Evolutionary conservation across 257 asterid genomes (phyloP).

Genomic region (Buddleja alternifolia): DNA sequence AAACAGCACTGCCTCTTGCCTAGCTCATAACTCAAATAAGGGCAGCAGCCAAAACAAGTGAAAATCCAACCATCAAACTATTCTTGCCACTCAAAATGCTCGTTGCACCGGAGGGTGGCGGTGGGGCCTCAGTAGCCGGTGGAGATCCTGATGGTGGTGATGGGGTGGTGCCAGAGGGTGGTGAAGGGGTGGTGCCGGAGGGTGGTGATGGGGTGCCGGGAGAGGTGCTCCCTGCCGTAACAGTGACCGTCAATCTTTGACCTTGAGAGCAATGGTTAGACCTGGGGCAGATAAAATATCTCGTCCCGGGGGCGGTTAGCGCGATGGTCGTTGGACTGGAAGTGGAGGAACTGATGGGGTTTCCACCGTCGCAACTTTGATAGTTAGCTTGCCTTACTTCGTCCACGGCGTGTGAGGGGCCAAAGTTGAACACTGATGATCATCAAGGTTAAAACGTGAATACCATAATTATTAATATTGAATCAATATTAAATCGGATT

Average conservation of each 20-base stretch:
- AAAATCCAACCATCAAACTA: constrained; percentile 37
- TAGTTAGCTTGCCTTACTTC: constrained; percentile 49
- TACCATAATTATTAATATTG: too few species aligned
- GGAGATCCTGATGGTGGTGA: constrained; percentile 6
- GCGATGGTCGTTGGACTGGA: constrained; percentile 48
- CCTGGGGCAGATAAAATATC: constrained; percentile 59
- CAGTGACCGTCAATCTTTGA: constrained; percentile 55
- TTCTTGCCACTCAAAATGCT: constrained; percentile 33
- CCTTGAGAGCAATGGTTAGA: constrained; percentile 59
- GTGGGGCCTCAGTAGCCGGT: constrained; percentile 12
- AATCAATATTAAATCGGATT: too few species aligned
- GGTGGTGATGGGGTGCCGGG: constrained; percentile 37
- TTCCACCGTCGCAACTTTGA: constrained; percentile 40
- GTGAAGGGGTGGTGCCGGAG: constrained; percentile 21
- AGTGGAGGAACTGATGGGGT: constrained; percentile 31
- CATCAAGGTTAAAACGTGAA: background rate
- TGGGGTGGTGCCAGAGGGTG: constrained; percentile 23
- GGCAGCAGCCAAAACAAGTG: constrained; percentile 45
- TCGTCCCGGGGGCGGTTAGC: constrained; percentile 41
- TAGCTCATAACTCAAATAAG: constrained; percentile 52
- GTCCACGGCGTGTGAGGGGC: constrained; percentile 44
- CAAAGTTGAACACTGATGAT: constrained; percentile 59
- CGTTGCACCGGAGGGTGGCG: constrained; percentile 35
- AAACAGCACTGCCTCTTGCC: constrained; percentile 78
- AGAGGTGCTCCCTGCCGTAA: constrained; percentile 33